A percentile compares a stretch with the other conserved stretches of the same genome.
phyloP scores from a whole-genome alignment of 805 yeast species.

The Ogataea naganishii region DNA sequence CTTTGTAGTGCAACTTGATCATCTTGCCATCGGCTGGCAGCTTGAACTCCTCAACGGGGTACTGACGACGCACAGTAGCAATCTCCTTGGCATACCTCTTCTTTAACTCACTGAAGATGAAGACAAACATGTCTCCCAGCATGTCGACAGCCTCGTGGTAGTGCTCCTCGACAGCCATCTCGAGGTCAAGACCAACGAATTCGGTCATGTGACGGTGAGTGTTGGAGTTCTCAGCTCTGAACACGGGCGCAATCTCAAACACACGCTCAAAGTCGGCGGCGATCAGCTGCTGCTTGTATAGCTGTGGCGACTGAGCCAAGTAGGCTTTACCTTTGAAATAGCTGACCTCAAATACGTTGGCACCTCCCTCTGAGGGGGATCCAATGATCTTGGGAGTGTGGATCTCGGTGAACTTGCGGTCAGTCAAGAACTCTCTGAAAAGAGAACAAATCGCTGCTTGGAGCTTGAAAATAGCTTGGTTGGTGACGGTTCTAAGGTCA shows the following conservation, averaged over 20 bases:
- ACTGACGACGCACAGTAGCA: slow-evolving; percentile 84
- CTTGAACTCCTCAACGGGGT: slow-evolving; percentile 95
- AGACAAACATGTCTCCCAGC: slow-evolving; percentile 62
- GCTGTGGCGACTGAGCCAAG: slow-evolving; percentile 97
- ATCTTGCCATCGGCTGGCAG: slow-evolving; percentile 90
- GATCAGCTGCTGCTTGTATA: slow-evolving; percentile 95
- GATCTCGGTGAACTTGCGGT: slow-evolving; percentile 72
- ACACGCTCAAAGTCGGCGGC: slow-evolving; percentile 97
- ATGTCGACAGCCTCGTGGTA: slow-evolving; percentile 79
- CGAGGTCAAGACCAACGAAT: slow-evolving; percentile 94
- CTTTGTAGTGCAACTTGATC: slow-evolving; percentile 83
- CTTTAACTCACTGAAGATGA: slow-evolving; percentile 80
- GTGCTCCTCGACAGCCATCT: slow-evolving; percentile 97
- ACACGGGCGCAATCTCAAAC: slow-evolving; percentile 94
- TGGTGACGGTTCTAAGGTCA: slow-evolving; percentile 93
- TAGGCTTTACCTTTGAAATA: slow-evolving; percentile 91
- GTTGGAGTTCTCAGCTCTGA: slow-evolving; percentile 98
- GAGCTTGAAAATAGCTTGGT: slow-evolving; percentile 93
- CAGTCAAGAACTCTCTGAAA: slow-evolving; percentile 78
- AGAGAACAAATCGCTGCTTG: slow-evolving; percentile 83
- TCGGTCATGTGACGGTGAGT: slow-evolving; percentile 99
- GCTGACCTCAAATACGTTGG: slow-evolving; percentile 88
- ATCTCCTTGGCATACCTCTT: slow-evolving; percentile 75
- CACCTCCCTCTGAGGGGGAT: slow-evolving; percentile 96
- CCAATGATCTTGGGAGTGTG: slow-evolving; percentile 96